Evolutionary conservation across 768 basidiomycete species (phyloP), one percentile per base, ranked within the genome.

Genomic region (Leucocoprinus birnbaumii): DNA sequence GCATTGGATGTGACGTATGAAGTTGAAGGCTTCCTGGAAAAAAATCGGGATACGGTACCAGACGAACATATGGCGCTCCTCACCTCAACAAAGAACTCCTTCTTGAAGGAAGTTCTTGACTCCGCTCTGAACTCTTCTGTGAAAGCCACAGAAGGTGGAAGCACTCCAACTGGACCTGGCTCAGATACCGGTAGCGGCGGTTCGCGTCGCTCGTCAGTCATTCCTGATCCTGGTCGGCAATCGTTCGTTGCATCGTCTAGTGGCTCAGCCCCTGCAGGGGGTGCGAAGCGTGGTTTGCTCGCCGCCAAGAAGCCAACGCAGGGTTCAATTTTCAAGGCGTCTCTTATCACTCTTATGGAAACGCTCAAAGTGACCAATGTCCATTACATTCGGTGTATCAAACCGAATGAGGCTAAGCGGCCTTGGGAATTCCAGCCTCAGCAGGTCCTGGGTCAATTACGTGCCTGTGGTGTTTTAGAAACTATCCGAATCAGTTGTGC

Each of bases 381-480:
- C 0, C 97, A 99, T 66, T 99, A 99, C 66, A 99, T 99, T 65
- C 86, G 97, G 45, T 99, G 97, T 70, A 98, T 99, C 77, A 99
- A 99, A 70, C 97, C 97, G 2, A 99, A 99, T 67, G 97, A 99
- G 65, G 80, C 82, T 59, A 99, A 99, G 75, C 85, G 80, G 51
- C 94, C 97, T 35, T 99, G 97, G 97, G 93, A 94, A 66, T 95
- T 98, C 65, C 85, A 89, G 25, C 92, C 95, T 27, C 92, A 95
- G 62, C 94, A 98, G 68, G 97, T 99, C 14, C 73, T 99, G 42
- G 86, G 92, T 18, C 97, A 99, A 68, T 74, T 99, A 25, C 84
- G 97, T 45, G 97, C 97, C 54, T 99, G 97, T 71, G 97, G 97
- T 85, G 97, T 99, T 52, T 79, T 99, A 40, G 97, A 99, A 71